Evolutionary conservation across 2,329 filamentous ascomycete genomes (phyloP), one percentile per base, ranked within the genome.

Genomic region (Monosporascus sp.): DNA sequence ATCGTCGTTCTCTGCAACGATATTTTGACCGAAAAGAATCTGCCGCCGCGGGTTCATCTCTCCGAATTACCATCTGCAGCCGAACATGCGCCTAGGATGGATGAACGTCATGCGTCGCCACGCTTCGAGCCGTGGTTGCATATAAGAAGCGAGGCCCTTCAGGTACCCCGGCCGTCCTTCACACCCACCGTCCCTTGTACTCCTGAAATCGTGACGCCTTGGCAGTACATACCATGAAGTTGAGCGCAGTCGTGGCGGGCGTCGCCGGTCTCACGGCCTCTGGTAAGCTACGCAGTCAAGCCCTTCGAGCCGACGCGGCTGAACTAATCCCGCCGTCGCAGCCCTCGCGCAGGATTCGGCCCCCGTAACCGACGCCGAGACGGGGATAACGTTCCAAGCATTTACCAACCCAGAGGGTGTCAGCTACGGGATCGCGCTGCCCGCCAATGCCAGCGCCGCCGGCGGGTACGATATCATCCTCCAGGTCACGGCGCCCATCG

Each of bases 311-410:
- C 14, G 4, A 34, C 36, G 20, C n/a, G 3, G 36, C n/a, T 4
- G 5, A 43, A 24, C 26, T 54, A 41, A 57, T 61, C 31, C 59
- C 45, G n/a, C 37, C 44, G 5, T n/a, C 14, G 14, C 48, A 67
- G 67, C 55, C 7, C 49, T 60, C 17, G 56, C 61, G n/a, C 69
- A 71, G 31, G 71, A 74, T 53, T 69, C 71, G 41, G 55, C 54
- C 19, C 52, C 64, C 36, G 71, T 69, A 47, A 57, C 63, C 44
- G 73, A 75, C 50, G 56, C 61, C 17, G 68, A 69, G 7, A 75
- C 73, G 16, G 72, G 73, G 48, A 71, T 79, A 52, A 75, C 69
- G 20, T 78, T 75, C 53, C 69, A 75, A 26, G 69, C 70, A 5
- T 73, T 71, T 63, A 71, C 68, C 14, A 73, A 64, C 53, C 65